Percentiles rank a stretch among this genome's conserved stretches.
These are phyloP conservation scores for Dendrocalamus sinicus DNA, from an alignment of 176 grass and related monocot genomes.

Conservation along the genomic window DNA sequence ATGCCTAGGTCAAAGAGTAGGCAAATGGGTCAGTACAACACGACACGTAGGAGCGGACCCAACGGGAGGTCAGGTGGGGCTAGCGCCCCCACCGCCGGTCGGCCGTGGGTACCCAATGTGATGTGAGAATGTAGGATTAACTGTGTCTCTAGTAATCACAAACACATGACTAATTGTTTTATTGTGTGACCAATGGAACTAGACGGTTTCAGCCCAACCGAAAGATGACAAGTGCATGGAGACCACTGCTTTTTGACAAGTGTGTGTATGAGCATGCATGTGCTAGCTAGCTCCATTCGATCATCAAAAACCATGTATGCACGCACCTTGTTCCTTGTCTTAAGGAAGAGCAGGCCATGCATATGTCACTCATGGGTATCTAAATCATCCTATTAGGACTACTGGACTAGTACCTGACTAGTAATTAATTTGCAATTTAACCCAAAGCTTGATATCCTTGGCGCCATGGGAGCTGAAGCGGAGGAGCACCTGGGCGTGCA, in stretches of 20 bases:
- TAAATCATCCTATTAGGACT: neutral
- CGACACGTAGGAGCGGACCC: no score
- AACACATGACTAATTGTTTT: neutral
- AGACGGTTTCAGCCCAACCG: neutral
- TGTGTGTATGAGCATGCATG: neutral
- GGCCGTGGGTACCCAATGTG: no score
- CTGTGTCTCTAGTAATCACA: neutral
- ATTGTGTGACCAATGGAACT: neutral
- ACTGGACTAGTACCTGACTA: no score
- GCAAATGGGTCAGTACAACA: no score
- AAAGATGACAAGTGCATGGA: constrained; percentile 36
- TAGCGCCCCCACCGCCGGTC: no score
- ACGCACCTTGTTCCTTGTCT: constrained; percentile 3
- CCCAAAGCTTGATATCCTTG: neutral
- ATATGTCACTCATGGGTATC: neutral
- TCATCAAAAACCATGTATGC: constrained; percentile 8
- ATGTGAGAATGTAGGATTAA: no score
- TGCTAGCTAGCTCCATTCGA: neutral
- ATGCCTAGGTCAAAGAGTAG: no score
- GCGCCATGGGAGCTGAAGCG: no score
- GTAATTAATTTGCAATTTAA: neutral
- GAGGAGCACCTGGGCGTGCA: no score
- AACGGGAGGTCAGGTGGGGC: no score
- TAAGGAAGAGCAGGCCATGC: neutral
- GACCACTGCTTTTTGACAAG: constrained; percentile 38